A percentile compares a stretch with the other conserved stretches of the same genome.
Conservation (phyloP, 495 filamentous ascomycete genomes). For the Bacidia rubella region DNA sequence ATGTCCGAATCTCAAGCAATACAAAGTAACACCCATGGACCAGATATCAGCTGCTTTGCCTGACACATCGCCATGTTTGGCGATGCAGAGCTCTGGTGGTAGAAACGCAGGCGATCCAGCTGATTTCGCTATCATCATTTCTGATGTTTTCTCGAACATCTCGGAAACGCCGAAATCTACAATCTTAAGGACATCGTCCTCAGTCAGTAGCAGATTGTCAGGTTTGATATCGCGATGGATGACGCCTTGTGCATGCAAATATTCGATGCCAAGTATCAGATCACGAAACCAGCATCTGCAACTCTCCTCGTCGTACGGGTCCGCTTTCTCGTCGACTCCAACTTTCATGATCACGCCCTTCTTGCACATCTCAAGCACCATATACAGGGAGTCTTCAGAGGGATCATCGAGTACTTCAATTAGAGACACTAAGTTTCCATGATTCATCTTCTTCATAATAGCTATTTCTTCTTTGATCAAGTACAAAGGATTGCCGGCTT, state of each 20-base stretch:
- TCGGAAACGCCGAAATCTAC: slow-evolving; percentile 98
- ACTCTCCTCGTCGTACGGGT: slow-evolving; percentile 70
- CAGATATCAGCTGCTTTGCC: slow-evolving; percentile 90
- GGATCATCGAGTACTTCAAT: slow-evolving; percentile 94
- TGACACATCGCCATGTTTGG: slow-evolving; percentile 75
- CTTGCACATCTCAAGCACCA: slow-evolving; percentile 98
- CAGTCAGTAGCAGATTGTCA: slow-evolving; percentile 83
- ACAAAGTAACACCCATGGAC: slow-evolving; percentile 96
- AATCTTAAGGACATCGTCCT: slow-evolving; percentile 85
- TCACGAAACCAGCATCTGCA: slow-evolving; percentile 92
- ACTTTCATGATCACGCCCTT: slow-evolving; percentile 98
- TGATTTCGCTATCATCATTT: slow-evolving; percentile 89
- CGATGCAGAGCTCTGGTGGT: slow-evolving; percentile 82
- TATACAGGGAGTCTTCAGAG: slow-evolving; percentile 87
- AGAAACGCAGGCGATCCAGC: slow-evolving; percentile 93
- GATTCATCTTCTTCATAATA: slow-evolving; percentile 97
- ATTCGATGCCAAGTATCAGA: slow-evolving; percentile 90
- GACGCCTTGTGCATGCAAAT: slow-evolving; percentile 87
- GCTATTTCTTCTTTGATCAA: slow-evolving; percentile 94
- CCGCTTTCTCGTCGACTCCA: slow-evolving; percentile 65
- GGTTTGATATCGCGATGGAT: slow-evolving; percentile 97
- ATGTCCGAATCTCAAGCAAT: slow-evolving; percentile 77
- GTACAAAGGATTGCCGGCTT: slow-evolving; percentile 64
- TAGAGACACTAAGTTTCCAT: slow-evolving; percentile 80
- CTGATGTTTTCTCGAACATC: slow-evolving; percentile 82